A percentile compares a stretch with the other conserved stretches of the same genome.
Conservation (phyloP, 169 alveolate species). For the Eimeria necatrix region DNA sequence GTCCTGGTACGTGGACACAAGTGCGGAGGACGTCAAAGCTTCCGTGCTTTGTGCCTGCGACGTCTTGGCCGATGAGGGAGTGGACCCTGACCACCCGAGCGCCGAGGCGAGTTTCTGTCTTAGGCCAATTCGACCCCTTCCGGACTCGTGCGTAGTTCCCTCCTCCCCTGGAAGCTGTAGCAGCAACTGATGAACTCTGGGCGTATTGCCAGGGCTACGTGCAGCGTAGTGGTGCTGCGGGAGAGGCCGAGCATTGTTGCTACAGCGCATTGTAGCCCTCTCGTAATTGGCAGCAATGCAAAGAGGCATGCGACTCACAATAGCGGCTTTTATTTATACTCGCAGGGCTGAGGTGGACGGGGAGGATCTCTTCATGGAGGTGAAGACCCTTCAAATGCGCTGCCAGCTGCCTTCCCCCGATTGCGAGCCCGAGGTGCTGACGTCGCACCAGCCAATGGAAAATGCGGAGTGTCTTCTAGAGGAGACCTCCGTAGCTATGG, state of each 20-base stretch:
- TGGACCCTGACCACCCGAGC: not conserved
- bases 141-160: constrained; percentile 47
- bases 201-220: too few species aligned
- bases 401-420: constrained; percentile 22
- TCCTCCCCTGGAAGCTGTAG: not conserved
- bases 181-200: not conserved
- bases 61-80: constrained; percentile 83
- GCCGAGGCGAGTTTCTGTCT: constrained; percentile 45
- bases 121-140: constrained; percentile 72
- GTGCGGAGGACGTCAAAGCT: constrained; percentile 77
- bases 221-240: too few species aligned
- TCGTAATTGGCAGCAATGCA: not conserved
- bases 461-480: not conserved
- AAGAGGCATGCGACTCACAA: not conserved
- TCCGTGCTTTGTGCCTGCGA: constrained; percentile 87
- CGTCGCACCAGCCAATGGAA: not conserved
- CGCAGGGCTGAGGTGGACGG: constrained; percentile 75
- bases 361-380: constrained; percentile 57
- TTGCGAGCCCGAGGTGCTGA: not conserved
- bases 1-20: constrained; percentile 81
- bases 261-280: not conserved
- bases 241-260: not conserved
- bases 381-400: constrained; percentile 35
- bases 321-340: not conserved
- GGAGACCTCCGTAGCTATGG: not conserved